These are phyloP conservation scores for Amanita jacksonii DNA, from an alignment of 768 basidiomycete genomes.

Conservation along the genomic window DNA sequence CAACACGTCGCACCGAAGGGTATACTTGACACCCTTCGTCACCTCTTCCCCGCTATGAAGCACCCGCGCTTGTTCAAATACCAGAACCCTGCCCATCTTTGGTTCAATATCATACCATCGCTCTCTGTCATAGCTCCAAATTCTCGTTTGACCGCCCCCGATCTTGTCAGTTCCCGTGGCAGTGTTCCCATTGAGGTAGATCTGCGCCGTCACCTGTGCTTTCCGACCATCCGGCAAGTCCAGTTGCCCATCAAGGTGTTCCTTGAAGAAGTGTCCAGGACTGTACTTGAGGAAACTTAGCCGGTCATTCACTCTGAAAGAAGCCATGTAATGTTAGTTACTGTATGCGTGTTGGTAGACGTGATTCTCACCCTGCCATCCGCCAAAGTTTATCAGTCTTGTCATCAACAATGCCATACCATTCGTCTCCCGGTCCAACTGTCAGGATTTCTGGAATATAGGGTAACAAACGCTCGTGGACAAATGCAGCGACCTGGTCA, in stretches of 20 bases:
- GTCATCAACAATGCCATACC: slow-evolving; percentile 26
- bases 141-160: slow-evolving; percentile 32
- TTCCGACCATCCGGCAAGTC: slow-evolving; percentile 28
- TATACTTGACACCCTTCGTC: slow-evolving; percentile 28
- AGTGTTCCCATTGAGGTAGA: slow-evolving; percentile 35
- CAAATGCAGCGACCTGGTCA: slow-evolving; percentile 20
- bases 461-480: slow-evolving; percentile 28
- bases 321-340: too few species aligned
- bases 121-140: slow-evolving; percentile 20
- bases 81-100: slow-evolving; percentile 31
- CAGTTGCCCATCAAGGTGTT: slow-evolving; percentile 29
- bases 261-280: slow-evolving; percentile 31
- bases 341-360: too few species aligned
- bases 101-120: slow-evolving; percentile 31
- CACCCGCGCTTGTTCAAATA: slow-evolving; percentile 34
- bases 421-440: slow-evolving; percentile 21
- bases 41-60: slow-evolving; percentile 36
- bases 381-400: too few species aligned
- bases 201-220: slow-evolving; percentile 32
- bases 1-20: slow-evolving; percentile 34
- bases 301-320: slow-evolving; percentile 33
- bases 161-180: slow-evolving; percentile 11
- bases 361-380: too few species aligned
- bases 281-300: slow-evolving; percentile 37
- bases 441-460: slow-evolving; percentile 28